These are phyloP conservation scores for Mucor saturninus DNA, from an alignment of 371 early-diverging fungal species.

Conservation along the genomic window DNA sequence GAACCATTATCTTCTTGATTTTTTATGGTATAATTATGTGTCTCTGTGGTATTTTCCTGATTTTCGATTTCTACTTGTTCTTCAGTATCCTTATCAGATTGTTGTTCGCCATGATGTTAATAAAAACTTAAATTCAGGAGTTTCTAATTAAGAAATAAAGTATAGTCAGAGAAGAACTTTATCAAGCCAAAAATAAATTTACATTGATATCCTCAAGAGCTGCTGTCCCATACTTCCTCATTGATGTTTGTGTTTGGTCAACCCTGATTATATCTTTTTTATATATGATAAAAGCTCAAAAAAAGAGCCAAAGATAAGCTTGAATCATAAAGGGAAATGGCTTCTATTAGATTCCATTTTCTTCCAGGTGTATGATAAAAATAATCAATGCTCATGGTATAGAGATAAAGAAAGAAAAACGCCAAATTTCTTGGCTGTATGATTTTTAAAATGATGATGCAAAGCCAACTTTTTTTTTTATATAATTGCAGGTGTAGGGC, in stretches of 20 bases:
- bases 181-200: conserved; percentile 8
- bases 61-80: conserved; percentile 1
- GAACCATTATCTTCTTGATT: conserved; percentile 9
- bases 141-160: conserved; percentile 11
- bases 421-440: not conserved
- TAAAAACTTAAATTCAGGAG: conserved; percentile 13
- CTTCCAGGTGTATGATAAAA: conserved; percentile 18
- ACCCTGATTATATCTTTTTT: conserved; percentile 11
- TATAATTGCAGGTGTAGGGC: no score
- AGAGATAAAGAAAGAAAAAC: not conserved
- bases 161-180: conserved; percentile 1
- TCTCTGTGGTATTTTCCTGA: not conserved
- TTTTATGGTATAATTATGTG: not conserved
- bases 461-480: no score
- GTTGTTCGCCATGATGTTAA: conserved; percentile 1
- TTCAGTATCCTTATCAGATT: conserved; percentile 6
- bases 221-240: conserved; percentile 4
- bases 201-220: conserved; percentile 5
- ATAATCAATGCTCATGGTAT: conserved; percentile 11
- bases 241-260: conserved; percentile 12
- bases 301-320: conserved; percentile 6
- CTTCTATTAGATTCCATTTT: conserved; percentile 11
- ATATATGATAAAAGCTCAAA: conserved; percentile 14
- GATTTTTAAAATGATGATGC: no score
- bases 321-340: conserved; percentile 18